Base-by-base conservation (phyloP, 2,329 filamentous ascomycete genomes). In the Pestalotiopsis fici region DNA sequence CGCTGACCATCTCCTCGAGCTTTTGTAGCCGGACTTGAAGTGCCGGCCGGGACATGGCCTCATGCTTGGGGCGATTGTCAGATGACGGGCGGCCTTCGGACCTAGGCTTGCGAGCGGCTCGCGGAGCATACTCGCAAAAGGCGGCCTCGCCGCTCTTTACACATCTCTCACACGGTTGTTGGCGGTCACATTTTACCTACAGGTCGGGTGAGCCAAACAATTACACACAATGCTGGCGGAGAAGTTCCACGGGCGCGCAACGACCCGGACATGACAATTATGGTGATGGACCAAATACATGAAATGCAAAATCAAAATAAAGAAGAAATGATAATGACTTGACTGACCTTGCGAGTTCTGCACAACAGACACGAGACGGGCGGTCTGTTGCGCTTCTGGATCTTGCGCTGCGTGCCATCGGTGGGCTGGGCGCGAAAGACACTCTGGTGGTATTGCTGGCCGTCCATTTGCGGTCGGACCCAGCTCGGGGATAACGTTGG, bases 111-210 rank as follows among this genome's bases (percentile, higher is more conserved):
- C 78, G 76, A 59, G 74, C 71, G 59, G 74, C 73, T 60, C 77
- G 77, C 37, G 75, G 73, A n/a, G 78, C 79, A 73, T 80, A 79
- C 65, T 75, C 76, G 70, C 79, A 82, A 63, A 76, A 75, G 37
- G 73, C 74, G 56, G 74, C 76, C 69, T 79, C 76, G 55, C 77
- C 78, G 65, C 77, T 79, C 70, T 79, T 80, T 55, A 78, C 69
- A 67, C 80, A 82, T 67, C 80, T 76, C 64, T 77, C 76, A 72
- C 79, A 82, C n/a, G 79, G 80, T 57, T 78, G 73, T 63, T 78
- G 74, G 47, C 80, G 77, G 67, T 81, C 79, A 71, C 80, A 82
- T 77, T 80, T 81, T 59, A 79, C 75, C 72, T 74, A 76, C 63
- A 43, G 27, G 50, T 28, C 65, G 56, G 57, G 63, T 66, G 13